Evolutionary conservation across 805 yeast species (phyloP).

Genomic region (Kazachstania kunashirensis): DNA sequence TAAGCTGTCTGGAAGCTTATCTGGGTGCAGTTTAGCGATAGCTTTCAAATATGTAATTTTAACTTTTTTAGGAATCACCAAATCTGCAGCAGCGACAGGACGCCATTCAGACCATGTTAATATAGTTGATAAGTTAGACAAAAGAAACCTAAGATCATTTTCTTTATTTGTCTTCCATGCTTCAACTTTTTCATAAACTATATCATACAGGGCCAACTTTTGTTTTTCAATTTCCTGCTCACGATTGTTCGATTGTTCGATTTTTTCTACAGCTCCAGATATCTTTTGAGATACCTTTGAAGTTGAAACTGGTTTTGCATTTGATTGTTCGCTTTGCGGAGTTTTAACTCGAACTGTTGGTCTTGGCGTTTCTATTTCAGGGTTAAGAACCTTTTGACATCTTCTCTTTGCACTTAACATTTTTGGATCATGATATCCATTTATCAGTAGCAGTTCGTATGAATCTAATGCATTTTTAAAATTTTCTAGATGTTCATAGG

Average conservation of each 20-base stretch:
- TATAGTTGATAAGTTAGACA: slow-evolving; percentile 57
- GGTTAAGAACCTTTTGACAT: slow-evolving; percentile 56
- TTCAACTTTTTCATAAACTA: slow-evolving; percentile 43
- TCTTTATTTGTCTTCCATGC: slow-evolving; percentile 70
- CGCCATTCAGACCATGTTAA: slow-evolving; percentile 68
- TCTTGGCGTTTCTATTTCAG: slow-evolving; percentile 24
- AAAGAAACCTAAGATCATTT: slow-evolving; percentile 67
- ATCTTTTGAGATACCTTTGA: neutral
- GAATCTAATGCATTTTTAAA: slow-evolving; percentile 51
- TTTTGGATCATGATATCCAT: slow-evolving; percentile 55
- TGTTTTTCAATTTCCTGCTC: slow-evolving; percentile 42
- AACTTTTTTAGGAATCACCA: slow-evolving; percentile 83
- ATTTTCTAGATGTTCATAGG: slow-evolving; percentile 69
- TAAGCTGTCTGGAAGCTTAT: slow-evolving; percentile 52
- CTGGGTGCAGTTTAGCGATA: slow-evolving; percentile 82
- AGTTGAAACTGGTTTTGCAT: neutral
- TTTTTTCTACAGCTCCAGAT: slow-evolving; percentile 39
- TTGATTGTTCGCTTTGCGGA: neutral
- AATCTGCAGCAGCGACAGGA: slow-evolving; percentile 55
- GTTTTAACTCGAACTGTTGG: neutral
- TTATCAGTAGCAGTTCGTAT: slow-evolving; percentile 54
- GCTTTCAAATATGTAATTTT: slow-evolving; percentile 83
- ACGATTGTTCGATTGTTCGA: slow-evolving; percentile 38
- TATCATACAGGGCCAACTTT: slow-evolving; percentile 53
- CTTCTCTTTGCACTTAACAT: slow-evolving; percentile 77